phyloP scores from a whole-genome alignment of 805 yeast genomes.

The Dipodascus albidus region DNA sequence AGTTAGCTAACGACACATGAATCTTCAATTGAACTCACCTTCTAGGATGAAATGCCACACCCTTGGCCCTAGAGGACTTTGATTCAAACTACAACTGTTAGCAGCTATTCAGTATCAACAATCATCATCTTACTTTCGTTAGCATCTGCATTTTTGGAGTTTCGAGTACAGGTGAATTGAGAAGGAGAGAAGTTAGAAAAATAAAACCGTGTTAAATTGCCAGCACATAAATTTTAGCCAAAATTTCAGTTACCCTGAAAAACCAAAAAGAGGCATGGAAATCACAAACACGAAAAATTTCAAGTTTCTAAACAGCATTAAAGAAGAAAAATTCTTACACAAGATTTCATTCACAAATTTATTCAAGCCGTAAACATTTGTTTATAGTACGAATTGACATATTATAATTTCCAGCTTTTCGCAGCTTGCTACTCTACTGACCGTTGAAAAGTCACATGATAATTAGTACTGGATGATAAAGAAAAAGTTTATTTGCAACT shows the following conservation, averaged over 20 bases:
- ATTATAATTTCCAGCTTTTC: too few species aligned
- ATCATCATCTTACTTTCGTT: constrained; percentile 54
- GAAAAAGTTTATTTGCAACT: neutral
- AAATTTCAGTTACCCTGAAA: neutral
- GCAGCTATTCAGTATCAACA: constrained; percentile 1
- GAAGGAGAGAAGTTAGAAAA: neutral
- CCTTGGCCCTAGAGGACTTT: constrained; percentile 94
- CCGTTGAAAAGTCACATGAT: neutral
- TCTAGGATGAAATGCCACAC: constrained; percentile 93
- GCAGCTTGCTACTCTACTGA: neutral
- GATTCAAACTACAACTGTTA: constrained; percentile 63
- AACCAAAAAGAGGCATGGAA: too few species aligned
- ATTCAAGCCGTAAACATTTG: too few species aligned
- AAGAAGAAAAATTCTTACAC: too few species aligned
- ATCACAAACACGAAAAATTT: too few species aligned
- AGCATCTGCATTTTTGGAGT: constrained; percentile 64
- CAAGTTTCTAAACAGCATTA: too few species aligned
- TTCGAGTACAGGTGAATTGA: neutral
- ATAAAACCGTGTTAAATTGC: constrained; percentile 1
- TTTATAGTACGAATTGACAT: too few species aligned
- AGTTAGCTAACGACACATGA: neutral
- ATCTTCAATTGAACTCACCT: constrained; percentile 27
- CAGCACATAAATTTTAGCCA: neutral
- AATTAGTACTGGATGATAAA: neutral
- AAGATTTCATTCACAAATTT: too few species aligned